Percentiles rank a stretch among this genome's conserved stretches.
These are phyloP conservation scores for Anisodus tanguticus DNA, from an alignment of 257 asterid species.

Conservation along the genomic window DNA sequence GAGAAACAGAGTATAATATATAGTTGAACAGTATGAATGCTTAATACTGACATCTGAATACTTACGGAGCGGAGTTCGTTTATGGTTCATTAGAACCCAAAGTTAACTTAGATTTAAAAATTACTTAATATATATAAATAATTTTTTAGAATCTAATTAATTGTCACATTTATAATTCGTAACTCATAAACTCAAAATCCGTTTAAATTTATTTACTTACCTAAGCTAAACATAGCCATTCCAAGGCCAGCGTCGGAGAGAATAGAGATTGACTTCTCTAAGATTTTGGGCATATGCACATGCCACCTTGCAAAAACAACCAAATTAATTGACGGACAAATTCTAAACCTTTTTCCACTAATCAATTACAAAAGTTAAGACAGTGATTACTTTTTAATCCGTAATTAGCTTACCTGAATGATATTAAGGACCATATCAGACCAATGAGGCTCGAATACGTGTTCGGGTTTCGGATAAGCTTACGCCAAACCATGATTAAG, in stretches of 20 bases:
- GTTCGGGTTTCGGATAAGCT: slow-evolving; percentile 95
- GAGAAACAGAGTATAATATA: not conserved
- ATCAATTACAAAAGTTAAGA: not conserved
- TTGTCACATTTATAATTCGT: too few relatives aligned
- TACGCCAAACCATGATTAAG: slow-evolving; percentile 99
- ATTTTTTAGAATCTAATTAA: too few relatives aligned
- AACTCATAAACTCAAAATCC: too few relatives aligned
- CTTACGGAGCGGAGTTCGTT: too few relatives aligned
- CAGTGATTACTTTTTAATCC: not conserved
- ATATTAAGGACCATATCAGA: slow-evolving; percentile 79
- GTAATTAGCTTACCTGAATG: slow-evolving; percentile 55
- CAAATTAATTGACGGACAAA: not conserved
- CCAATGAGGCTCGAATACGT: slow-evolving; percentile 97
- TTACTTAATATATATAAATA: too few relatives aligned
- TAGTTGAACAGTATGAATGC: not conserved
- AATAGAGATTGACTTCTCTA: slow-evolving; percentile 72
- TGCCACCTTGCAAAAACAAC: slow-evolving; percentile 64
- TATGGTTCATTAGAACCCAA: too few relatives aligned
- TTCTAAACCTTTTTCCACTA: slow-evolving; percentile 12
- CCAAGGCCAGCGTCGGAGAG: slow-evolving; percentile 98
- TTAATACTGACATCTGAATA: not conserved
- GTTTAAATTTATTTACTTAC: slow-evolving; percentile 40
- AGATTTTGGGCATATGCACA: slow-evolving; percentile 78
- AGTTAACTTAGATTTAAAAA: too few relatives aligned
- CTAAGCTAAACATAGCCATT: slow-evolving; percentile 98